Percentiles rank a stretch among this genome's conserved stretches.
These are phyloP conservation scores for Harringtonia aguacate DNA, from an alignment of 2,329 filamentous ascomycete genomes.

Conservation along the genomic window DNA sequence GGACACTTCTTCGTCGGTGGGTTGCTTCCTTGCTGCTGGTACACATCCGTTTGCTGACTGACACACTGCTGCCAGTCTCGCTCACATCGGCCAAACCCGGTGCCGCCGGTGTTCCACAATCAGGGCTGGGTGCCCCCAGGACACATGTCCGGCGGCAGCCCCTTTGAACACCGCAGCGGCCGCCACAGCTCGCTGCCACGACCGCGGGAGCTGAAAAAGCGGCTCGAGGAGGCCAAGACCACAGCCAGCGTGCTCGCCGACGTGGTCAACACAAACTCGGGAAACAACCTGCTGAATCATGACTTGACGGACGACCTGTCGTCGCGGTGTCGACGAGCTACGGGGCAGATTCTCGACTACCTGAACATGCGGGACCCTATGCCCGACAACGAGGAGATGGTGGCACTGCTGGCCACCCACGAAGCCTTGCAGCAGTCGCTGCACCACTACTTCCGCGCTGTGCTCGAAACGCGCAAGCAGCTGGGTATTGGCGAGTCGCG, in stretches of 20 bases:
- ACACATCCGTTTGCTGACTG: no score
- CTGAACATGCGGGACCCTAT: conserved; percentile 69
- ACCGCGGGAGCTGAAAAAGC: conserved; percentile 65
- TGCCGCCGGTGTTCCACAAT: no score
- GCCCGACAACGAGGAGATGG: conserved; percentile 89
- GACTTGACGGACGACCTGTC: conserved; percentile 92
- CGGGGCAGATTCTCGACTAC: conserved; percentile 73
- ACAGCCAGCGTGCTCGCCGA: conserved; percentile 89
- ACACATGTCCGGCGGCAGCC: not conserved
- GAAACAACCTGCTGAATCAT: conserved; percentile 63
- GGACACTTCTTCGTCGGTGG: conserved; percentile 9
- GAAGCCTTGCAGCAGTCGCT: conserved; percentile 78
- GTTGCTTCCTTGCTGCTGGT: no score
- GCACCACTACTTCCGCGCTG: conserved; percentile 73
- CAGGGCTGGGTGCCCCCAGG: not conserved
- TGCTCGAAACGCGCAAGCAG: conserved; percentile 52
- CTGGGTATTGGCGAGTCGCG: conserved; percentile 27
- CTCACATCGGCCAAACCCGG: no score
- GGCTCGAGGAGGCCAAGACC: conserved; percentile 82
- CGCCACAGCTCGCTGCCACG: conserved; percentile 45
- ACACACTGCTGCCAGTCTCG: no score
- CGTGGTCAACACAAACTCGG: conserved; percentile 75
- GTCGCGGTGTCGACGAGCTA: conserved; percentile 72
- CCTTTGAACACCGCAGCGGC: conserved; percentile 11
- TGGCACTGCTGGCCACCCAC: conserved; percentile 87